Conservation (phyloP, 2,329 filamentous ascomycete genomes). For the Arthroderma sp. region DNA sequence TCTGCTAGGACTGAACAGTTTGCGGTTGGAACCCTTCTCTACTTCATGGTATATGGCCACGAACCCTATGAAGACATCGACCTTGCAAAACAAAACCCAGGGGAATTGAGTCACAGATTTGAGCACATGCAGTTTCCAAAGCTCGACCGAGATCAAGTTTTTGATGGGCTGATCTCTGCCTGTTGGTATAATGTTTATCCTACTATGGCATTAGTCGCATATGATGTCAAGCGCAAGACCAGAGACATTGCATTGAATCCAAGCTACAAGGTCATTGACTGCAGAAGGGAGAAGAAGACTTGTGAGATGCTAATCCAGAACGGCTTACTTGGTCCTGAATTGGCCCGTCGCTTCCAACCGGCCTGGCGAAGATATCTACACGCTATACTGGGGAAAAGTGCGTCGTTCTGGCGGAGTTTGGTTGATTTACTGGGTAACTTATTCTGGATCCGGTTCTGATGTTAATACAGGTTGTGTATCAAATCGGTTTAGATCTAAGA, state of each 20-base stretch:
- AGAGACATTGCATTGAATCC: constrained; percentile 8
- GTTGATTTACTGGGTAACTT: background rate
- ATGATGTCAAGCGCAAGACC: constrained; percentile 16
- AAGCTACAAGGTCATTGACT: constrained; percentile 11
- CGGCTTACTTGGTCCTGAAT: constrained; percentile 9
- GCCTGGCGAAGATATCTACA: constrained; percentile 7
- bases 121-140: constrained; percentile 15
- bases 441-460: too few species aligned
- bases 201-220: constrained; percentile 16
- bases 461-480: too few species aligned
- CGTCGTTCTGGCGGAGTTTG: background rate
- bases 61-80: constrained; percentile 12
- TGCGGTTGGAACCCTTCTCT: constrained; percentile 15
- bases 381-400: background rate
- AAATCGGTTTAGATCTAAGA: too few species aligned
- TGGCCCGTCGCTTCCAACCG: constrained; percentile 6
- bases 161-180: constrained; percentile 14
- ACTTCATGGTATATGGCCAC: constrained; percentile 17
- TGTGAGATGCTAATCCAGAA: constrained; percentile 7
- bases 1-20: constrained; percentile 17
- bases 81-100: background rate
- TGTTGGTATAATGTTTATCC: constrained; percentile 18
- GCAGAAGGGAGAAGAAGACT: background rate
- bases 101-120: constrained; percentile 12
- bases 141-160: constrained; percentile 13